phyloP scores from a whole-genome alignment of 2,329 filamentous ascomycete genomes.

The Lomentospora prolificans region DNA sequence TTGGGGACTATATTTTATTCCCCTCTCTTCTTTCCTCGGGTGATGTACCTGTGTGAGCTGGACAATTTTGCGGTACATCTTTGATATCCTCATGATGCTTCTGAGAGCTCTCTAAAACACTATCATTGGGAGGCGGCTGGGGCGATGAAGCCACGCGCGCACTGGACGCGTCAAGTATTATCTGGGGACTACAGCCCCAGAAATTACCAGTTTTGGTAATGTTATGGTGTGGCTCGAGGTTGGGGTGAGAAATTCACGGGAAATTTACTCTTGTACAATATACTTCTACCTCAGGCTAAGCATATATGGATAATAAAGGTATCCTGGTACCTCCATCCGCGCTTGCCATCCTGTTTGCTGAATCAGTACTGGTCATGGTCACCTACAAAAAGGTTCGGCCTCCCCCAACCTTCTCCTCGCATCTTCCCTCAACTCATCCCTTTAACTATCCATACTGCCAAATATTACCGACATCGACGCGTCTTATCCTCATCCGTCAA shows the following conservation, averaged over 20 bases:
- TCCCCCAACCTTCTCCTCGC: slow-evolving; percentile 40
- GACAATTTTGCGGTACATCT: too few species aligned
- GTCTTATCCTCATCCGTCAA: slow-evolving; percentile 11
- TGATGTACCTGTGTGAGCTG: too few species aligned
- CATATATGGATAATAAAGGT: neutral
- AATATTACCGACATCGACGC: slow-evolving; percentile 13
- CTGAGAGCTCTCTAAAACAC: too few species aligned
- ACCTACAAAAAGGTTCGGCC: slow-evolving; percentile 50
- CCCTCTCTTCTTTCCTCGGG: too few species aligned
- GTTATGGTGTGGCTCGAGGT: slow-evolving; percentile 4
- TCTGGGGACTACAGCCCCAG: slow-evolving; percentile 2
- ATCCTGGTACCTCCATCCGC: neutral
- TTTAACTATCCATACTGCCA: slow-evolving; percentile 14
- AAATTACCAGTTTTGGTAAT: slow-evolving; percentile 8
- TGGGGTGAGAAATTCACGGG: neutral
- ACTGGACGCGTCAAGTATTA: neutral
- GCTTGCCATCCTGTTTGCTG: neutral
- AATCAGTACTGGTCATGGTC: slow-evolving; percentile 51
- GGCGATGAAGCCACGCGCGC: too few species aligned
- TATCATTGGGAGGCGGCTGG: too few species aligned
- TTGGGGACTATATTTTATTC: too few species aligned
- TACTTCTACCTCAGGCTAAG: neutral
- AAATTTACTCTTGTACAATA: neutral
- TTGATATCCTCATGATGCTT: too few species aligned
- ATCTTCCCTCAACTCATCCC: slow-evolving; percentile 19